Conservation (phyloP, 345 rosid species). For the Arabis alpina region DNA sequence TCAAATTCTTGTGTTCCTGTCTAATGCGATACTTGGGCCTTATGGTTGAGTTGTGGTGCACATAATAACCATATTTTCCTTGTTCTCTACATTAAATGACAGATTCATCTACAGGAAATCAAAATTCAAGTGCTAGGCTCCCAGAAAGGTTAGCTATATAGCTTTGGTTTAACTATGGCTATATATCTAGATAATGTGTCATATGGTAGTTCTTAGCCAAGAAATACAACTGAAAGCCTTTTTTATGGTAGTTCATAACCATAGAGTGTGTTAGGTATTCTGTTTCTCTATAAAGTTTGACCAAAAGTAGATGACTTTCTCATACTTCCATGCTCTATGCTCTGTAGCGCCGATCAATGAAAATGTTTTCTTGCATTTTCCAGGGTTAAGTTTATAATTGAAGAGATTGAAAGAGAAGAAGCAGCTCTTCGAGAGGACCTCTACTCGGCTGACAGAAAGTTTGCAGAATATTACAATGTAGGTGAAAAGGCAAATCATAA, state of each 20-base stretch:
- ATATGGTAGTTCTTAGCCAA: conserved; percentile 16
- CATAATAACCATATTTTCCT: conserved; percentile 4
- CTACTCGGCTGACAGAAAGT: conserved; percentile 90
- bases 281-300: not conserved
- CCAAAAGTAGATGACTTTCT: not conserved
- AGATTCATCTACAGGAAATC: conserved; percentile 76
- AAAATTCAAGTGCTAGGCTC: conserved; percentile 76
- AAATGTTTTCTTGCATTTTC: conserved; percentile 5
- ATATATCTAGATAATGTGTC: conserved; percentile 9
- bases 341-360: not conserved
- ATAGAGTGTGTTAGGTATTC: conserved; percentile 3
- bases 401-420: conserved; percentile 96
- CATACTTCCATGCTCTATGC: conserved; percentile 5
- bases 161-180: conserved; percentile 19
- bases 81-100: conserved; percentile 25
- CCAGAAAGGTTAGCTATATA: conserved; percentile 79
- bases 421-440: conserved; percentile 89
- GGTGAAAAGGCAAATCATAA: conserved; percentile 37
- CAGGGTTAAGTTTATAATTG: conserved; percentile 94
- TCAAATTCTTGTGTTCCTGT: conserved; percentile 7
- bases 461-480: conserved; percentile 93
- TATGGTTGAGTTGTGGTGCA: not conserved
- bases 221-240: not conserved
- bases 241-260: not conserved
- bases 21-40: conserved; percentile 6